A percentile compares a stretch with the other conserved stretches of the same genome.
phyloP scores from a whole-genome alignment of 1,284 basidiomycete genomes.

The Ustilago bromivora region DNA sequence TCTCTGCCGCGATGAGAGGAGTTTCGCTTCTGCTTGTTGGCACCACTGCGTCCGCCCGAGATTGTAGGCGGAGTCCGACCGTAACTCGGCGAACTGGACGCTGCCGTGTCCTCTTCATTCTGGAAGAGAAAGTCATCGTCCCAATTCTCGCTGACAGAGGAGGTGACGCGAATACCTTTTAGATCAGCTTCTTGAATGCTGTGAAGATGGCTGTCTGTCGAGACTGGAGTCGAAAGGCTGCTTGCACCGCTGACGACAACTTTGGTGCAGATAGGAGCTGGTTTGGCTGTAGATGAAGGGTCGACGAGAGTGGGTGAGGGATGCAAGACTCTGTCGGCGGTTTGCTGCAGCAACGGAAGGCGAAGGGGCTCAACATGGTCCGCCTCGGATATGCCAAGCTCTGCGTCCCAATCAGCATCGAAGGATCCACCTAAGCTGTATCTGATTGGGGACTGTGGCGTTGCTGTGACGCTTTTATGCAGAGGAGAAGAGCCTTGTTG shows the following conservation, averaged over 20 bases:
- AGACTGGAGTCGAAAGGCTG: background rate
- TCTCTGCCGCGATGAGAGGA: background rate
- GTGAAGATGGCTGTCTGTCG: background rate
- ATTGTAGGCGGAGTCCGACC: background rate
- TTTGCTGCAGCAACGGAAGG: conserved; percentile 13
- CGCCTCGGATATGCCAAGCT: conserved; percentile 37
- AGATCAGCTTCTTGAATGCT: conserved; percentile 20
- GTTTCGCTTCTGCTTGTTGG: background rate
- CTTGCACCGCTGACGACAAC: conserved; percentile 17
- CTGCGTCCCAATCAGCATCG: conserved; percentile 44
- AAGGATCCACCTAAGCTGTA: conserved; percentile 14
- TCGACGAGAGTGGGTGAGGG: background rate
- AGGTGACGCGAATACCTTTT: conserved; percentile 43
- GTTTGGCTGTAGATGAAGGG: background rate
- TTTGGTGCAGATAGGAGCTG: conserved; percentile 4
- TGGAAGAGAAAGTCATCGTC: conserved; percentile 61
- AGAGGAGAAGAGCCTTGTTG: background rate
- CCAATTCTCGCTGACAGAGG: conserved; percentile 55
- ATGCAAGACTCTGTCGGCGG: background rate
- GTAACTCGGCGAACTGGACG: conserved; percentile 1
- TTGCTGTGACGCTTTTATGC: background rate
- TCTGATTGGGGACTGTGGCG: background rate
- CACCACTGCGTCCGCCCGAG: background rate
- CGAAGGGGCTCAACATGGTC: conserved; percentile 32
- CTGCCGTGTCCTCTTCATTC: conserved; percentile 31